Conservation (phyloP, 768 basidiomycete genomes). For the Hemileccinum impolitum region DNA sequence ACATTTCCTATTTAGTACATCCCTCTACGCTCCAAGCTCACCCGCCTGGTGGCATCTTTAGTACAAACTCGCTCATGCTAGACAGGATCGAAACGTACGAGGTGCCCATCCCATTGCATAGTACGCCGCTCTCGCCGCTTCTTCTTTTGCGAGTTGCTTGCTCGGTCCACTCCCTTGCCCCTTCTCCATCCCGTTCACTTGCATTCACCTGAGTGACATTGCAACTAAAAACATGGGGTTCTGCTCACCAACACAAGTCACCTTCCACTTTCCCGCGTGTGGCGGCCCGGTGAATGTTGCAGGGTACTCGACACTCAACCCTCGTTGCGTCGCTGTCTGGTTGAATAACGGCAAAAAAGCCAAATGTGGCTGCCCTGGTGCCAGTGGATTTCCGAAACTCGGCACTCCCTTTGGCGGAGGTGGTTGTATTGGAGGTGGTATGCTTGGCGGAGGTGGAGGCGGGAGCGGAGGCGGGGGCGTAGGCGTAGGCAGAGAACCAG, state of each 20-base stretch:
- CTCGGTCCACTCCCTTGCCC: conserved; percentile 62
- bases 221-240: neutral
- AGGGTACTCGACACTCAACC: conserved; percentile 58
- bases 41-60: conserved; percentile 16
- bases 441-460: conserved; percentile 26
- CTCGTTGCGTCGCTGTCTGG: conserved; percentile 65
- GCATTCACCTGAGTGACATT: conserved; percentile 1
- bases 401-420: conserved; percentile 34
- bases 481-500: conserved; percentile 9
- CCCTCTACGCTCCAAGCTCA: conserved; percentile 10
- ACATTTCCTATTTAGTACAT: conserved; percentile 19
- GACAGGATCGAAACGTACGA: conserved; percentile 26
- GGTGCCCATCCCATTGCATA: conserved; percentile 73
- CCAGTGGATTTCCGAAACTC: conserved; percentile 49
- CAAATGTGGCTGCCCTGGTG: conserved; percentile 59
- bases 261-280: conserved; percentile 66
- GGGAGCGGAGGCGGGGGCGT: conserved; percentile 16
- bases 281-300: conserved; percentile 61
- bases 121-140: conserved; percentile 69
- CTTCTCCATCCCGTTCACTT: conserved; percentile 69
- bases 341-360: conserved; percentile 75
- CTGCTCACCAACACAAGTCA: conserved; percentile 63
- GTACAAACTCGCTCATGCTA: neutral
- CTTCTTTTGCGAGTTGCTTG: conserved; percentile 78
- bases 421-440: conserved; percentile 33